A percentile compares a stretch with the other conserved stretches of the same genome.
Evolutionary conservation across 768 basidiomycete genomes (phyloP).

Genomic region (Mycena leptocephala): DNA sequence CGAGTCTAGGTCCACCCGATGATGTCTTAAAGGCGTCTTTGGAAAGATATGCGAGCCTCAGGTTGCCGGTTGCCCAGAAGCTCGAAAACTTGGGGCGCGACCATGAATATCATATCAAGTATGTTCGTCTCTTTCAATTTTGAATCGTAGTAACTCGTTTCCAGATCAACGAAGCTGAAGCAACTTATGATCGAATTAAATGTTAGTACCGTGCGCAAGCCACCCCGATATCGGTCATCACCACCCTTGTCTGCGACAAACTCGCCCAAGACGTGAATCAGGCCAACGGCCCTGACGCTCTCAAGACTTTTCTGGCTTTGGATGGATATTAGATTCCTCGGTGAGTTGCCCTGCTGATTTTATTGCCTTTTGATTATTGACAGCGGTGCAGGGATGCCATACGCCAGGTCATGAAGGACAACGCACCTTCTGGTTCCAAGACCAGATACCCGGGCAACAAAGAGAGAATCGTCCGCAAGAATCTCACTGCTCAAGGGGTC

Average conservation of each 20-base stretch:
- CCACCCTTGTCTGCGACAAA: background rate
- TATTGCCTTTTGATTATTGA: background rate
- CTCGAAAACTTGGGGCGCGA: background rate
- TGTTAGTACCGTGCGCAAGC: background rate
- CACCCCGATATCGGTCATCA: background rate
- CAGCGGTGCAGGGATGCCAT: background rate
- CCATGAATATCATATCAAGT: slow-evolving; percentile 3
- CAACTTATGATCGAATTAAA: slow-evolving; percentile 3
- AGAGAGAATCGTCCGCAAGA: background rate
- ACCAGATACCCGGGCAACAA: background rate
- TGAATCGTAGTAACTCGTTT: background rate
- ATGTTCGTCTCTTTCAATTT: background rate
- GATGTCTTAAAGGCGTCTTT: background rate
- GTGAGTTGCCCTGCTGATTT: background rate
- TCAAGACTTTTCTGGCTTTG: background rate
- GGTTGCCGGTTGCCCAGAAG: background rate
- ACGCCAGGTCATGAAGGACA: background rate
- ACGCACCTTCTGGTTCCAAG: background rate
- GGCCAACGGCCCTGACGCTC: background rate
- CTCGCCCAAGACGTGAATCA: background rate
- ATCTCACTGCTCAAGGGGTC: slow-evolving; percentile 2
- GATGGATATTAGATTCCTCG: slow-evolving; percentile 7
- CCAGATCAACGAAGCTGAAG: background rate
- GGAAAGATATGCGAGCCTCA: background rate
- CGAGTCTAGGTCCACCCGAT: background rate